These are phyloP conservation scores for Kwoniella botswanensis DNA, from an alignment of 768 basidiomycete species.

Conservation along the genomic window DNA sequence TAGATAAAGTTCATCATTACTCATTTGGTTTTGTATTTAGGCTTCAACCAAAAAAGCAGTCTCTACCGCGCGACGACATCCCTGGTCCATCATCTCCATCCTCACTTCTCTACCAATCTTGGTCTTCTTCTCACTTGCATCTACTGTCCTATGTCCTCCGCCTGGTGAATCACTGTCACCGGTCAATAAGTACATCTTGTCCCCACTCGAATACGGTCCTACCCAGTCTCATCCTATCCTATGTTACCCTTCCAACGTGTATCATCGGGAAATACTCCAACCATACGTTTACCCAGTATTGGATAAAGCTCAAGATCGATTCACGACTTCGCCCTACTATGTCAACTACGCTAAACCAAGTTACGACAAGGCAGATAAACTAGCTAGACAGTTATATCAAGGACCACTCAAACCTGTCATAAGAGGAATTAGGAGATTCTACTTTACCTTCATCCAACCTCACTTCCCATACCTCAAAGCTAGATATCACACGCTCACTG, in stretches of 20 bases:
- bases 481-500: conserved; percentile 31
- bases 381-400: conserved; percentile 21
- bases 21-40: conserved; percentile 19
- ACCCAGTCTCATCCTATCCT: conserved; percentile 29
- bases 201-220: conserved; percentile 40
- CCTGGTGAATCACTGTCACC: conserved; percentile 31
- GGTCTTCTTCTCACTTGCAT: conserved; percentile 43
- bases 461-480: conserved; percentile 39
- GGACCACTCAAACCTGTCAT: conserved; percentile 36
- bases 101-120: conserved; percentile 49
- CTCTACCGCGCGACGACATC: conserved; percentile 39
- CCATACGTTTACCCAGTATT: conserved; percentile 54
- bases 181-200: conserved; percentile 36
- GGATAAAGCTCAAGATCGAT: conserved; percentile 18
- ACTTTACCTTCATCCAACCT: conserved; percentile 48
- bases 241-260: conserved; percentile 52
- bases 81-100: conserved; percentile 43
- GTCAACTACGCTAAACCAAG: conserved; percentile 32
- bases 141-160: conserved; percentile 52
- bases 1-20: neutral
- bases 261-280: conserved; percentile 45
- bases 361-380: conserved; percentile 5
- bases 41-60: conserved; percentile 31
- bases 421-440: conserved; percentile 37
- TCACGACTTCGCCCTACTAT: conserved; percentile 36